A percentile compares a stretch with the other conserved stretches of the same genome.
These are phyloP conservation scores for Talaromyces sp. DNA, from an alignment of 2,329 filamentous ascomycete species.

Conservation along the genomic window DNA sequence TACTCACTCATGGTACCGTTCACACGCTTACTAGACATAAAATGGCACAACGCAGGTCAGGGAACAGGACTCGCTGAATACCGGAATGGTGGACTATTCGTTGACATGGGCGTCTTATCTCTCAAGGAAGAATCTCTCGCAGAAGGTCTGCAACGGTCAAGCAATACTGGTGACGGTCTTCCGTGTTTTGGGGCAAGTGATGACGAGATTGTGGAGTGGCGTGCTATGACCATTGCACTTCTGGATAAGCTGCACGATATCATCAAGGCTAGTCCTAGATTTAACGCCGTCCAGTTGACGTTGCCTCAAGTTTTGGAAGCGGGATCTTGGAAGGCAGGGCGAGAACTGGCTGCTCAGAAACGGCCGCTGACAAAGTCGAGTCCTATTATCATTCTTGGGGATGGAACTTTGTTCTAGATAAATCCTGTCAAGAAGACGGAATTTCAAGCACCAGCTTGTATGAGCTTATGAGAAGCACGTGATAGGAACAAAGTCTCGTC, in stretches of 20 bases:
- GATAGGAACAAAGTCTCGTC: background rate
- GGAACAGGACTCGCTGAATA: conserved; percentile 70
- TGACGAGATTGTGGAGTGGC: conserved; percentile 64
- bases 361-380: conserved; percentile 34
- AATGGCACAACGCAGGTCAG: conserved; percentile 53
- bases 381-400: conserved; percentile 38
- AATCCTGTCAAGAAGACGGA: background rate
- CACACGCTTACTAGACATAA: conserved; percentile 49
- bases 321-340: conserved; percentile 51
- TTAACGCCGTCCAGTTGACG: conserved; percentile 37
- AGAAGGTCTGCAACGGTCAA: conserved; percentile 47
- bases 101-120: conserved; percentile 55
- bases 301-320: conserved; percentile 54
- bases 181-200: conserved; percentile 56
- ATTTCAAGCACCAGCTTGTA: background rate
- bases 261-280: conserved; percentile 41
- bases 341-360: conserved; percentile 35
- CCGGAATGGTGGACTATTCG: conserved; percentile 66
- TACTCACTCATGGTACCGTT: conserved; percentile 70
- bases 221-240: conserved; percentile 60
- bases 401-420: conserved; percentile 39
- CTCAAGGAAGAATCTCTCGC: conserved; percentile 48
- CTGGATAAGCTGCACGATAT: conserved; percentile 54
- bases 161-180: conserved; percentile 20
- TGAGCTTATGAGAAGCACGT: background rate